These are phyloP conservation scores for Cutaneotrichosporon sp. DNA, from an alignment of 1,284 basidiomycete genomes.

Conservation along the genomic window DNA sequence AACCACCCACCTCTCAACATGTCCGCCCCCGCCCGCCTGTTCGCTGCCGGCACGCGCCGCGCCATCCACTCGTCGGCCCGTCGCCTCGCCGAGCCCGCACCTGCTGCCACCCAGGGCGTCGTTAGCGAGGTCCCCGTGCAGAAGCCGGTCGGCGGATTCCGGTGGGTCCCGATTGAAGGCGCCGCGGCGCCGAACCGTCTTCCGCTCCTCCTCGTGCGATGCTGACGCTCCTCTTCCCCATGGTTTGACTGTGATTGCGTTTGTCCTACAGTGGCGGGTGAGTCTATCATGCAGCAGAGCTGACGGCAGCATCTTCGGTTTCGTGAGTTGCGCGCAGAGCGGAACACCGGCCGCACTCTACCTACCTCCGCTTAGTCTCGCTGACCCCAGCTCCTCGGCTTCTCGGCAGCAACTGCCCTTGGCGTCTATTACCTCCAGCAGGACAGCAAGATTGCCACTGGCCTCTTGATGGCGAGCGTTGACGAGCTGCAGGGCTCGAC, in stretches of 20 bases:
- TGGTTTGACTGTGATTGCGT: not conserved
- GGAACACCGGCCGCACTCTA: not conserved
- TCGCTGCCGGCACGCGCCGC: conserved; percentile 30
- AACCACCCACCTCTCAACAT: conserved; percentile 13
- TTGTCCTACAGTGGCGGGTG: conserved; percentile 63
- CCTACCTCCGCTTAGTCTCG: conserved; percentile 77
- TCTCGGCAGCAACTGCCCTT: conserved; percentile 50
- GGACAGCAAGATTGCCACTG: conserved; percentile 83
- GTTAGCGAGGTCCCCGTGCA: conserved; percentile 61
- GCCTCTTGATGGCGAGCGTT: conserved; percentile 77
- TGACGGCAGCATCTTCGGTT: conserved; percentile 71
- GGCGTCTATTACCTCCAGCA: conserved; percentile 84
- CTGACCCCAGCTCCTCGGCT: conserved; percentile 70
- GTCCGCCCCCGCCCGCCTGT: conserved; percentile 16
- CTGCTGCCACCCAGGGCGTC: conserved; percentile 52
- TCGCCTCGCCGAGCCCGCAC: conserved; percentile 54
- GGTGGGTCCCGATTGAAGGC: conserved; percentile 28
- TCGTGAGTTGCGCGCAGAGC: conserved; percentile 55
- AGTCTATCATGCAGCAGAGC: conserved; percentile 39
- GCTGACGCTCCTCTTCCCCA: not conserved
- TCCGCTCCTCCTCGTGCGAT: not conserved
- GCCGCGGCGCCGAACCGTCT: not conserved
- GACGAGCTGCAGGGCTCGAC: conserved; percentile 81
- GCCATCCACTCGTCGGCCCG: conserved; percentile 53
- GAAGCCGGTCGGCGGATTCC: conserved; percentile 75